Percentiles rank a stretch among this genome's conserved stretches.
phyloP scores from a whole-genome alignment of 805 yeast species.

The Zygosaccharomyces siamensis region DNA sequence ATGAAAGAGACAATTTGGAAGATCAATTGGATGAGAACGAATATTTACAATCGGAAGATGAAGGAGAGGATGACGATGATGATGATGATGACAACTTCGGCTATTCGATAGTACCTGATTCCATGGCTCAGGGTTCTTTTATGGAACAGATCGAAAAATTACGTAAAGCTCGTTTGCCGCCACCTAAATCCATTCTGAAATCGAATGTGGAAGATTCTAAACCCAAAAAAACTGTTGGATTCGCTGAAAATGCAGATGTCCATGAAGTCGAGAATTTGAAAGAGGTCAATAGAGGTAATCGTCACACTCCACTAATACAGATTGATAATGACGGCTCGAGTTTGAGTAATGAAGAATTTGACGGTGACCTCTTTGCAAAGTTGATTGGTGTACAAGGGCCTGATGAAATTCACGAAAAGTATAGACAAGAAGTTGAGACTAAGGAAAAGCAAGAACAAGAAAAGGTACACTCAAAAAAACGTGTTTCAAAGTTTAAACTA shows the following conservation, averaged over 20 bases:
- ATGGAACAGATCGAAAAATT: constrained; percentile 26
- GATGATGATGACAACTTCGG: constrained; percentile 17
- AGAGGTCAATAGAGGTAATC: constrained; percentile 30
- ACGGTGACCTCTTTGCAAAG: constrained; percentile 31
- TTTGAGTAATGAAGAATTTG: constrained; percentile 25
- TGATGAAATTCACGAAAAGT: constrained; percentile 30
- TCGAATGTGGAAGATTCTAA: constrained; percentile 8
- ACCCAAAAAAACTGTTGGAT: constrained; percentile 30
- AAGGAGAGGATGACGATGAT: constrained; percentile 16
- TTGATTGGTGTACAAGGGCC: constrained; percentile 32
- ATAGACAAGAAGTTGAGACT: constrained; percentile 12
- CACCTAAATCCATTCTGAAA: constrained; percentile 18
- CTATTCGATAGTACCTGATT: constrained; percentile 23
- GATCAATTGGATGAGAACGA: constrained; percentile 17
- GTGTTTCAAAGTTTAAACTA: constrained; percentile 31
- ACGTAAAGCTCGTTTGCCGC: constrained; percentile 9
- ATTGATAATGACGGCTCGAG: background rate
- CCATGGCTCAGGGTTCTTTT: constrained; percentile 24
- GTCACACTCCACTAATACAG: constrained; percentile 14
- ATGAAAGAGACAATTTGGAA: constrained; percentile 28
- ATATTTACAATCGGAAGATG: constrained; percentile 7
- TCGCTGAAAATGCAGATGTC: constrained; percentile 32
- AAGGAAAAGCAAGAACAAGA: constrained; percentile 4
- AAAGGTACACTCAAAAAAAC: constrained; percentile 13
- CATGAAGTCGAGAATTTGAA: constrained; percentile 34